Evolutionary conservation across 2,329 filamentous ascomycete genomes (phyloP).

Genomic region (Fonsecaea pedrosoi): DNA sequence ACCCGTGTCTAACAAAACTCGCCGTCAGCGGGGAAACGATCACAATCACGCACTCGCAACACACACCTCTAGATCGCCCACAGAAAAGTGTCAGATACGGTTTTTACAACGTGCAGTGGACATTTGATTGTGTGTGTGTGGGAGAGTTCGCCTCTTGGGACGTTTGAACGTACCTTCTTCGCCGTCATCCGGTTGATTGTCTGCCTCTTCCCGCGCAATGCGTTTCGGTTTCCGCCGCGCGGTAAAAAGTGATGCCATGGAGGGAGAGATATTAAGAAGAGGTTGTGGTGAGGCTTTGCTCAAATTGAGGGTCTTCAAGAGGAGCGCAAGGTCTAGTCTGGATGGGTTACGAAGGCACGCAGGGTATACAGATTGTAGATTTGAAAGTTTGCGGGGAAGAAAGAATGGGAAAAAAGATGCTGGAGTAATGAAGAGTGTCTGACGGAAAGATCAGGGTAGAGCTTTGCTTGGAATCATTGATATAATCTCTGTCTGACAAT

Average conservation of each 20-base stretch:
- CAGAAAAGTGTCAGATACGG: conserved; percentile 24
- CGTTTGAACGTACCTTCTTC: conserved; percentile 53
- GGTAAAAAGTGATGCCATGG: conserved; percentile 64
- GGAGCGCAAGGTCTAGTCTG: neutral
- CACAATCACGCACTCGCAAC: conserved; percentile 4
- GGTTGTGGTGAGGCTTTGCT: neutral
- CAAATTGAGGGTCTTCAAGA: neutral
- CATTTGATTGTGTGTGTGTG: neutral
- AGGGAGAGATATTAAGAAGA: neutral
- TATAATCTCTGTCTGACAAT: neutral
- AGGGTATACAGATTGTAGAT: neutral
- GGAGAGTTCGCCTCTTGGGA: too few species aligned
- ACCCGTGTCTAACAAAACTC: conserved; percentile 47
- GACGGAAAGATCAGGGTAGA: neutral
- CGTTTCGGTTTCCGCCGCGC: conserved; percentile 58
- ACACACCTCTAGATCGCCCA: conserved; percentile 8
- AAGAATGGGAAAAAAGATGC: neutral
- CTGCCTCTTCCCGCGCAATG: conserved; percentile 77
- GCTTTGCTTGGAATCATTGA: neutral
- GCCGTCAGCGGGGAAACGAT: conserved; percentile 42
- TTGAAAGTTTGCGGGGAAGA: neutral
- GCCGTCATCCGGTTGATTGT: conserved; percentile 63
- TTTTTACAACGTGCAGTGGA: conserved; percentile 2
- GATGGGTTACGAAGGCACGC: neutral
- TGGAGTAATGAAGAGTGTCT: neutral